Evolutionary conservation across 345 rosid species (phyloP).

Genomic region (Brassica carinata): DNA sequence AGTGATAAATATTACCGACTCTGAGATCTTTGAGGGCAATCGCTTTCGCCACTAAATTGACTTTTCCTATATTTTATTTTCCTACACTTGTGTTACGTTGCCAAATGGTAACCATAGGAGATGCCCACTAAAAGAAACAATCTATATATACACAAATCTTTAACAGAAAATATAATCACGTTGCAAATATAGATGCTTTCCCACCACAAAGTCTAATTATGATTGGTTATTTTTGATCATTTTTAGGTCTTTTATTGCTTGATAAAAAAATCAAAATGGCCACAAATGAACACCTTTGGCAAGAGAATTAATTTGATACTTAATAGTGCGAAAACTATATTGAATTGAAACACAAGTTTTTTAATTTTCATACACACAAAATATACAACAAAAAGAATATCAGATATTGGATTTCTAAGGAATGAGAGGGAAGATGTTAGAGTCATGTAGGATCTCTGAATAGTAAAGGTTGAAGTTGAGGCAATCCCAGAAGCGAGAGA

Average conservation of each 20-base stretch:
- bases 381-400: not conserved
- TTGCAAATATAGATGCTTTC: too few relatives aligned
- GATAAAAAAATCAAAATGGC: too few relatives aligned
- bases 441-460: too few relatives aligned
- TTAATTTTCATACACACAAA: not conserved
- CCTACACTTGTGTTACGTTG: not conserved
- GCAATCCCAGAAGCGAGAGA: slow-evolving; percentile 33
- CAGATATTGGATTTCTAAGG: slow-evolving; percentile 5
- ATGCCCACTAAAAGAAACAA: not conserved
- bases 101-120: not conserved
- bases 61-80: not conserved
- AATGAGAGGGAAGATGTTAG: slow-evolving; percentile 35
- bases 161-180: too few relatives aligned
- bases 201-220: too few relatives aligned
- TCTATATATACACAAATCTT: too few relatives aligned
- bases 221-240: too few relatives aligned
- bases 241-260: too few relatives aligned
- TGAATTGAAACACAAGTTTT: not conserved
- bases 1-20: not conserved
- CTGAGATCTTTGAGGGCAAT: not conserved
- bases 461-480: too few relatives aligned
- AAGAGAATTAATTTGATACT: not conserved
- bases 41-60: slow-evolving; percentile 7
- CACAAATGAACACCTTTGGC: not conserved
- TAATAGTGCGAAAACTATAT: not conserved